phyloP scores from a whole-genome alignment of 768 basidiomycete genomes.

The Mycena galericulata region DNA sequence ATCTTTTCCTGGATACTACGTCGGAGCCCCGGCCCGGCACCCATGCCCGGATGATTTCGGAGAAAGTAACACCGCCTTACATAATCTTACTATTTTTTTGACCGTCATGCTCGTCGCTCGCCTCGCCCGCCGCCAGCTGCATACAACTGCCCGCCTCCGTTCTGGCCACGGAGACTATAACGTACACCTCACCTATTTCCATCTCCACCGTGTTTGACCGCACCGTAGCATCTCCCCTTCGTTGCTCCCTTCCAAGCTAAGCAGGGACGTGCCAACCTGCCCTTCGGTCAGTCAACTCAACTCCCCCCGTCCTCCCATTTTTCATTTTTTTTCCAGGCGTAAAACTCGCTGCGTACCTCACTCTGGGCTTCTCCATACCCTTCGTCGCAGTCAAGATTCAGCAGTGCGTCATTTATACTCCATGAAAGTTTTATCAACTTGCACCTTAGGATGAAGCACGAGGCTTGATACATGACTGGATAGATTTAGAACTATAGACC shows the following conservation, averaged over 20 bases:
- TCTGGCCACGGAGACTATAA: constrained; percentile 69
- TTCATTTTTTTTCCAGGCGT: constrained; percentile 40
- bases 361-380: constrained; percentile 73
- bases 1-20: too few relatives aligned
- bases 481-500: constrained; percentile 34
- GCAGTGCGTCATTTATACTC: constrained; percentile 61
- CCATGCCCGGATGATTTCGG: not conserved
- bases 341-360: constrained; percentile 62
- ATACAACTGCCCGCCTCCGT: constrained; percentile 55
- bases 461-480: constrained; percentile 5
- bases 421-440: not conserved
- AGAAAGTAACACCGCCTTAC: constrained; percentile 11
- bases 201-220: constrained; percentile 10
- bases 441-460: constrained; percentile 18
- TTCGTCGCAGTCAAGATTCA: constrained; percentile 72
- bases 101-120: constrained; percentile 56
- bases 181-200: constrained; percentile 49
- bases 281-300: constrained; percentile 35
- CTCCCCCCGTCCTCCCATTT: constrained; percentile 5
- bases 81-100: too few relatives aligned
- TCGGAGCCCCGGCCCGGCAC: not conserved
- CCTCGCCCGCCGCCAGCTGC: constrained; percentile 61
- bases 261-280: constrained; percentile 31
- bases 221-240: constrained; percentile 67
- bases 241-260: constrained; percentile 61